Base-by-base conservation (phyloP, 73 alveolate genomes). In the Paramecium bursaria region DNA sequence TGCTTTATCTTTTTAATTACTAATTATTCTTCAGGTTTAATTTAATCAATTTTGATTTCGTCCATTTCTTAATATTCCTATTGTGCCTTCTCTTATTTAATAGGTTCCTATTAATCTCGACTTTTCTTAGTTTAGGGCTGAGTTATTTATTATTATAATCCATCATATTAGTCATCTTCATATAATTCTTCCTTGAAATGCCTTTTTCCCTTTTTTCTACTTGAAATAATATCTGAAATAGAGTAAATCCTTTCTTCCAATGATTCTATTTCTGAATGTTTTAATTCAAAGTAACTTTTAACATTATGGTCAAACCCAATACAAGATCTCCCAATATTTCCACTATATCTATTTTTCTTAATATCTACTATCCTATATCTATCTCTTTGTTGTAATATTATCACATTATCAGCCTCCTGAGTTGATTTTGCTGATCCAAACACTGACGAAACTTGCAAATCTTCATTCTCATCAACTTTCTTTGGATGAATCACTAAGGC, bases 371-470 rank as follows among this genome's bases (percentile, higher is more conserved):
- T 86, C 47, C 98, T 76, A 60, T 74, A 88, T 48, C 91, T 85
- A 14, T 94, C 91, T 42, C 92, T 61, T 49, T 85, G 79, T 87
- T 95, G 92, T 39, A 95, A 23, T 13, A 95, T 93, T 44, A 91
- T 46, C 4, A 95, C 92, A 77, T 91, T 88, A 49, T 95, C 99
- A 15, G 99, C 96, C 67, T 95, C 99, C 74, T 95, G 88, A 3
- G 98, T 91, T 0, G 94, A 91, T 75, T 95, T 95, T 0, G 98
- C 98, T 30, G 96, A 74, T 21, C 99, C 99, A 79, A 93, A 95
- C 2, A 95, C 91, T 0, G 95, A 85, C 27, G 95, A 90, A 33
- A 91, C 88, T 14, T 85, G 89, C 17, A 95, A 75, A 35, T 91
- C 95, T 39, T 88, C 90, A 31, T 90, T 96, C 47, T 95, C 99